These are phyloP conservation scores for Cucurbita ficifolia DNA, from an alignment of 306 rosid genomes.

Conservation along the genomic window DNA sequence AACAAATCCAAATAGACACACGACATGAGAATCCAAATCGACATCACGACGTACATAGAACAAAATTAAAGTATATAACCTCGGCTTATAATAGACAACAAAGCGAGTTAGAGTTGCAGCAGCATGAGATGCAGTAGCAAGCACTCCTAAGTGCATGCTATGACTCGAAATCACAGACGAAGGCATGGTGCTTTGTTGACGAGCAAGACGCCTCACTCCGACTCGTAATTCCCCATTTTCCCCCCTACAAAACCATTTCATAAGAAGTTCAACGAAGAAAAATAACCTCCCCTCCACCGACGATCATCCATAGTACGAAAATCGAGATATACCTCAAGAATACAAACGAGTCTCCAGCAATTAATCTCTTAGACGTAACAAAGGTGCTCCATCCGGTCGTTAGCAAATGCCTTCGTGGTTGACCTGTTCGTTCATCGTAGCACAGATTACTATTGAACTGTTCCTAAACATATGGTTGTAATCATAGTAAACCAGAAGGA, in stretches of 20 bases:
- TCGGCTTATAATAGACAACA: constrained; percentile 75
- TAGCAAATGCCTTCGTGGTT: constrained; percentile 90
- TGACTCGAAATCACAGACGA: constrained; percentile 87
- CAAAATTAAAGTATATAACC: constrained; percentile 19
- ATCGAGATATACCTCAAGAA: constrained; percentile 45
- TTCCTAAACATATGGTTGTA: background rate
- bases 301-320: background rate
- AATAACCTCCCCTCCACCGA: too few species aligned
- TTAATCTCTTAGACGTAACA: constrained; percentile 84
- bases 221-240: constrained; percentile 68
- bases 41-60: background rate
- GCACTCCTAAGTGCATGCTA: constrained; percentile 95
- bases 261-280: background rate
- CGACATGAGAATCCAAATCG: background rate
- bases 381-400: constrained; percentile 99
- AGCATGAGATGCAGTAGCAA: constrained; percentile 97
- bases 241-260: constrained; percentile 28
- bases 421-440: constrained; percentile 38
- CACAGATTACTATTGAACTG: background rate
- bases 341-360: constrained; percentile 85
- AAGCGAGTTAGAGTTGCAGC: constrained; percentile 62
- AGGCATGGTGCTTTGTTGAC: constrained; percentile 76
- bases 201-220: constrained; percentile 78
- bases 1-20: background rate
- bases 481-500: background rate